Evolutionary conservation across 2,329 filamentous ascomycete species (phyloP).

Genomic region (Podosphaera aphanis): DNA sequence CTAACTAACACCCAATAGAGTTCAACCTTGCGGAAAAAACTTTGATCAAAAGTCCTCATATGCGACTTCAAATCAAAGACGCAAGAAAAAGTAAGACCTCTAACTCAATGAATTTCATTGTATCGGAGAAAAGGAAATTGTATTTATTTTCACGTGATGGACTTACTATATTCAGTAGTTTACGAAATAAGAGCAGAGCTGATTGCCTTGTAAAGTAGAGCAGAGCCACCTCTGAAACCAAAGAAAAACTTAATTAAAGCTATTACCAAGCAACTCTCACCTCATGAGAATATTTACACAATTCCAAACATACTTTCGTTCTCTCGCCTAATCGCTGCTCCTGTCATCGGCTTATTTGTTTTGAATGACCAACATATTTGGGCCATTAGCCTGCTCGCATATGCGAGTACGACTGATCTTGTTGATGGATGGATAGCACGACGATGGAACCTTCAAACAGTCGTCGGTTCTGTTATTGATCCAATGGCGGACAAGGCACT

Average conservation of each 20-base stretch:
- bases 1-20: no score
- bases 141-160: no score
- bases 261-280: conserved; percentile 12
- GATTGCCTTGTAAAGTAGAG: conserved; percentile 1
- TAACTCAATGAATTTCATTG: no score
- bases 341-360: conserved; percentile 70
- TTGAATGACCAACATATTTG: conserved; percentile 57
- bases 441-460: conserved; percentile 67
- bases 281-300: conserved; percentile 85
- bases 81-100: no score
- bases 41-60: no score
- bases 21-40: no score
- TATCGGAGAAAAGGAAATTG: no score
- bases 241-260: conserved; percentile 12
- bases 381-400: conserved; percentile 70
- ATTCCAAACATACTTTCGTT: conserved; percentile 86
- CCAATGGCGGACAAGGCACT: conserved; percentile 92
- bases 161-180: no score
- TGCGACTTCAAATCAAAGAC: no score
- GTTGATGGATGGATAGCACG: conserved; percentile 88
- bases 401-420: conserved; percentile 76
- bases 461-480: conserved; percentile 83
- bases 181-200: background rate
- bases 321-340: conserved; percentile 61
- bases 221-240: background rate